A percentile compares a stretch with the other conserved stretches of the same genome.
Evolutionary conservation across 1,284 basidiomycete genomes (phyloP).

Genomic region (Kwoniella shivajii): DNA sequence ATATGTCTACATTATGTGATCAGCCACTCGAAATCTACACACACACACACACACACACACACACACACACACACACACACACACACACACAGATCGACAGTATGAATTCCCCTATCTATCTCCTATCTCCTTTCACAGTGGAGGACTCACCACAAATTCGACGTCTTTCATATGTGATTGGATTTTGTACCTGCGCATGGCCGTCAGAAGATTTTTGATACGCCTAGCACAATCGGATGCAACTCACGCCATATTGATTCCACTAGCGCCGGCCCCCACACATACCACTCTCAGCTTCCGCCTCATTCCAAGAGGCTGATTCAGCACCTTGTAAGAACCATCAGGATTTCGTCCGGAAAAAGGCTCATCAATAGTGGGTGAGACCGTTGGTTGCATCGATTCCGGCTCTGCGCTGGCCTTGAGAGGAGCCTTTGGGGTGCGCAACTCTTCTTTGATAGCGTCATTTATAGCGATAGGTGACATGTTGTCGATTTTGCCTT

Average conservation of each 20-base stretch:
- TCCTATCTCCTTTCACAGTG: not conserved
- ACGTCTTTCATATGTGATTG: slow-evolving; percentile 14
- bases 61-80: too few relatives aligned
- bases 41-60: too few relatives aligned
- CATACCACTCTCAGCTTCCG: slow-evolving; percentile 9
- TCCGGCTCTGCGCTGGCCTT: not conserved
- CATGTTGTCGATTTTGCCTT: not conserved
- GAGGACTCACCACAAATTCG: slow-evolving; percentile 10
- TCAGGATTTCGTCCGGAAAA: slow-evolving; percentile 6
- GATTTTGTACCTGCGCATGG: slow-evolving; percentile 2
- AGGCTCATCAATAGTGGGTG: slow-evolving; percentile 7
- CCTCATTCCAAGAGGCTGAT: slow-evolving; percentile 12
- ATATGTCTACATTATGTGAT: slow-evolving; percentile 11
- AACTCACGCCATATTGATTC: slow-evolving; percentile 16
- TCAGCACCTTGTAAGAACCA: slow-evolving; percentile 10
- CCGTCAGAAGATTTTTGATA: not conserved
- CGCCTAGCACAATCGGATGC: not conserved
- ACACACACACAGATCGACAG: not conserved
- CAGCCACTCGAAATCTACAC: too few relatives aligned
- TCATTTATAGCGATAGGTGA: not conserved
- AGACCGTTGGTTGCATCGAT: slow-evolving; percentile 1
- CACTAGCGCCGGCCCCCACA: slow-evolving; percentile 11
- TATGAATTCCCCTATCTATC: not conserved
- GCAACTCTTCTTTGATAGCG: not conserved
- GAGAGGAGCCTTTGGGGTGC: slow-evolving; percentile 4